Percentiles rank a stretch among this genome's conserved stretches.
Evolutionary conservation across 495 filamentous ascomycete genomes (phyloP).

Genomic region (Cercophora newfieldiana): DNA sequence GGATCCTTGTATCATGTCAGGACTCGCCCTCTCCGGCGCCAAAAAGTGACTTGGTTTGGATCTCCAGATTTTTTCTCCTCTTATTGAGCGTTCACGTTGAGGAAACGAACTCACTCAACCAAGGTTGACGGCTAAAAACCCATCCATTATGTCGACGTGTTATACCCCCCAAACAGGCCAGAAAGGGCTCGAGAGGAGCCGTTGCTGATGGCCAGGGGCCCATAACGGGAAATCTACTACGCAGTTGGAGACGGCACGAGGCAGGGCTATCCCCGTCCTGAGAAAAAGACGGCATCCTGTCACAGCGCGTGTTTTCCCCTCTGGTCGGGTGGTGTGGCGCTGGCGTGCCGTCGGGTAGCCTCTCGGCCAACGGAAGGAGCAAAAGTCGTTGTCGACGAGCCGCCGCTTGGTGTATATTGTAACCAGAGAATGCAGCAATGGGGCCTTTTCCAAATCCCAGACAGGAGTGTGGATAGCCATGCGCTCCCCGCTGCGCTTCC

Average conservation of each 20-base stretch:
- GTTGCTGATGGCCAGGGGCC: constrained; percentile 26
- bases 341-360: constrained; percentile 3
- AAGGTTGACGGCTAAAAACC: constrained; percentile 35
- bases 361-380: background rate
- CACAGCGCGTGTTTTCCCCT: background rate
- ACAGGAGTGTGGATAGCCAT: constrained; percentile 3
- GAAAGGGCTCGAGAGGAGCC: constrained; percentile 22
- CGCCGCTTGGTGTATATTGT: background rate
- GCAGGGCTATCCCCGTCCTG: constrained; percentile 28
- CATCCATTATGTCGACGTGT: constrained; percentile 19
- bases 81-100: constrained; percentile 21
- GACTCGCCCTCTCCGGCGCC: constrained; percentile 23
- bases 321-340: constrained; percentile 3
- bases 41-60: constrained; percentile 23
- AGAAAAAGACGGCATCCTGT: constrained; percentile 13
- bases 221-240: constrained; percentile 32
- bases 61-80: constrained; percentile 18
- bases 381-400: background rate
- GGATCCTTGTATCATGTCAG: constrained; percentile 24
- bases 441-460: too few relatives aligned
- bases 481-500: background rate
- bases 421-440: background rate
- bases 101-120: constrained; percentile 26
- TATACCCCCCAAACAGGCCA: constrained; percentile 32
- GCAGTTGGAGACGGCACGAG: constrained; percentile 25